Base-by-base conservation (phyloP, 352 stramenopile genomes). In the Phytopythium montanum region DNA sequence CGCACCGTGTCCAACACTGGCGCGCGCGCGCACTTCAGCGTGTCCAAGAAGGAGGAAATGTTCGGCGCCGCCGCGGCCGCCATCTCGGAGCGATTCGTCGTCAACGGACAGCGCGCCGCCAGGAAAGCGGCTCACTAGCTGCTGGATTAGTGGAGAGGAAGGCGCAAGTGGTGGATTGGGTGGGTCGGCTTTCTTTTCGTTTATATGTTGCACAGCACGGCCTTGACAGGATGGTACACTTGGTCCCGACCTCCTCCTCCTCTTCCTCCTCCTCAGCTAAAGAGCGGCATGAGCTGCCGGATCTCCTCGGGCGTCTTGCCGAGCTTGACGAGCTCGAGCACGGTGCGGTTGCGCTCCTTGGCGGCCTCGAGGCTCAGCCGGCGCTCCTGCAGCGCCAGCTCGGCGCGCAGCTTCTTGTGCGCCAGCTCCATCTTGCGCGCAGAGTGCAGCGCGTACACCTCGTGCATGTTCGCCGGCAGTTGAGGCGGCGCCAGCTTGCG, bases 41-140 rank as follows among this genome's bases (percentile, higher is more conserved):
- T 94, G 12, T 90, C 78, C 29, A 92, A 91, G 70, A 92, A 92
- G 60, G 85, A 94, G 28, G 81, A 91, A 45, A 88, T 88, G 65
- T 92, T 94, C 55, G 85, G 85, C 23, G 85, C 85, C 2, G 85
- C 85, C 9, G 85, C 83, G 0, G 90, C 85, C 0, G 82, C 79
- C 44, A 87, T 94, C 60, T 94, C 85, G 7, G 71, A 92, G 64
- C 69, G 85, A 1, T 92, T 92, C 58, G 81, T 86, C 0, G 77
- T 84, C 7, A 78, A 81, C 13, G 69, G 79, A 4, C 56, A 68
- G 25, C 67, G 65, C 31, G 29, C 49, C 29, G 8, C 51, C 29
- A 19, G 70, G 23, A 82, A 79, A 51, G 56, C 60, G 33, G 9
- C 9, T 38, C 33, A 16, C 33, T 13, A 12, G 8, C 5, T 38